Conservation (phyloP, 2,329 filamentous ascomycete species). For the Diaporthe longicolla region DNA sequence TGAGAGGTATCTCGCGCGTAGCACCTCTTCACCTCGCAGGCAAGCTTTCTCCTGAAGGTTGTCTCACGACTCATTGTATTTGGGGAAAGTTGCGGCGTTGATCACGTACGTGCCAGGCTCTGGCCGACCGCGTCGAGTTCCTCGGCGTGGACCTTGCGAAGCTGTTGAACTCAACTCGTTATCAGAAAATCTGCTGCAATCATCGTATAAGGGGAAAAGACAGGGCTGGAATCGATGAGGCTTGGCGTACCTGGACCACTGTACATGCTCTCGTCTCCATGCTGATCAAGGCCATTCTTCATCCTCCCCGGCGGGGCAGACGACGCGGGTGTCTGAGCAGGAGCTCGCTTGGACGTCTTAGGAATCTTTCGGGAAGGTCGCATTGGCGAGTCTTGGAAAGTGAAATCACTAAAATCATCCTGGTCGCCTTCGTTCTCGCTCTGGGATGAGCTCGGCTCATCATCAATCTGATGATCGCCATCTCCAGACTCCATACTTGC, state of each 20-base stretch:
- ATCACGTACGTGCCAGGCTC: constrained; percentile 6
- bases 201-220: background rate
- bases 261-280: background rate
- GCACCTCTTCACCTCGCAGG: background rate
- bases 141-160: constrained; percentile 11
- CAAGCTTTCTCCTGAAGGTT: background rate
- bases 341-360: background rate
- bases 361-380: background rate
- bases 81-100: background rate
- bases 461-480: background rate
- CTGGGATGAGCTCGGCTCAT: background rate
- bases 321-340: background rate
- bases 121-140: background rate
- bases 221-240: background rate
- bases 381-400: background rate
- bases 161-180: background rate
- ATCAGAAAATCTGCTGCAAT: background rate
- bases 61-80: background rate
- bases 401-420: background rate
- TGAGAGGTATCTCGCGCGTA: too few species aligned
- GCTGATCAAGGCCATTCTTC: background rate
- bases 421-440: background rate
- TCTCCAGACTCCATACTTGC: background rate
- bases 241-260: background rate
- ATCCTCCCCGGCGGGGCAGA: background rate